phyloP scores from a whole-genome alignment of 148 eudicot genomes.

The Mesembryanthemum crystallinum region DNA sequence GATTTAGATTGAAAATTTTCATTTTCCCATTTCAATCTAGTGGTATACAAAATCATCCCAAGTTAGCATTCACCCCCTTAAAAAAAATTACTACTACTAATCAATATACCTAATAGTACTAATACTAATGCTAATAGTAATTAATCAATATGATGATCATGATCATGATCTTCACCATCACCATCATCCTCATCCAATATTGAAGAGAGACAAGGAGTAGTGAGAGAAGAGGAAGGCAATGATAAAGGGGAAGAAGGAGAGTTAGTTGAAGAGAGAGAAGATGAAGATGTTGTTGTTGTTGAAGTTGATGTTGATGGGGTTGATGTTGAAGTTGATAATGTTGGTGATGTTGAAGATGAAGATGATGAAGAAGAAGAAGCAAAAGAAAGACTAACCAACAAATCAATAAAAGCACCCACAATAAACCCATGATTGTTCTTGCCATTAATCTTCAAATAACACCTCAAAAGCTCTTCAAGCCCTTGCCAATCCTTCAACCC shows the following conservation, averaged over 20 bases:
- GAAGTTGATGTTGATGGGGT: background rate
- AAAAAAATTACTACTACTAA: background rate
- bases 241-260: slow-evolving; percentile 43
- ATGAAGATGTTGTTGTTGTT: slow-evolving; percentile 30
- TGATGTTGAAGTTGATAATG: background rate
- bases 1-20: background rate
- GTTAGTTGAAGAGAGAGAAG: slow-evolving; percentile 25
- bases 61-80: slow-evolving; percentile 24
- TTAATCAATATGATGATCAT: slow-evolving; percentile 7
- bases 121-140: background rate
- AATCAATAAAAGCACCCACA: slow-evolving; percentile 75
- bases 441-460: slow-evolving; percentile 61
- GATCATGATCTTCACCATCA: slow-evolving; percentile 24
- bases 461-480: slow-evolving; percentile 61
- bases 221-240: slow-evolving; percentile 43
- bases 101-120: background rate
- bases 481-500: slow-evolving; percentile 60
- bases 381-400: slow-evolving; percentile 42
- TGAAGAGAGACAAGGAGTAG: slow-evolving; percentile 52
- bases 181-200: slow-evolving; percentile 44
- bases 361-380: slow-evolving; percentile 23
- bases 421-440: slow-evolving; percentile 66
- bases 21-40: slow-evolving; percentile 15
- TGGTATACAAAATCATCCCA: slow-evolving; percentile 10
- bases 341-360: background rate